Evolutionary conservation across 148 eudicot species (phyloP), one percentile per base, ranked within the genome.

Genomic region (Fagopyrum esculentum): DNA sequence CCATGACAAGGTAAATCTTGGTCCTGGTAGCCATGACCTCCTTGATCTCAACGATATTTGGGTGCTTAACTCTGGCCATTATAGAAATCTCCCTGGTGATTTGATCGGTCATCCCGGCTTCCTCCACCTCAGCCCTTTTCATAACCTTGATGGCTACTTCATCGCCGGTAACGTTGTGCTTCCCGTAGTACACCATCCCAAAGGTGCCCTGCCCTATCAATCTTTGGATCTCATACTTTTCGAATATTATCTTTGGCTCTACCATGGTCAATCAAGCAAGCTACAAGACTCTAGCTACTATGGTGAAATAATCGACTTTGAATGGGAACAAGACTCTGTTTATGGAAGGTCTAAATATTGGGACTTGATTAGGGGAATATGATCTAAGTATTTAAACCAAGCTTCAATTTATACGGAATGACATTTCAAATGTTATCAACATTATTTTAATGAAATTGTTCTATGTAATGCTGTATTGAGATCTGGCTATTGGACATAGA

Each of bases 1-100:
- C 81, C 81, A 79, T 79, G 35, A 79, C 81, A 4, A 74, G 48
- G 69, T 60, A 79, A 74, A 79, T 79, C 59, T 79, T 79, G 29
- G 81, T 26, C 51, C 54, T 79, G 10, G 77, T 74, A 2, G 81
- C 81, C 74, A 79, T 69, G 0, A 75, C 81, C 57, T 79, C 81
- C 16, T 49, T 69, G n/a, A 79, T 46, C 22, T 79, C 74, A n/a
- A 79, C 81, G 12, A 79, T 56, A 43, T 79, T 74, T 2, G 81
- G 74, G 52, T 79, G 81, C 12, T 72, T 71, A 26, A 79, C 77
- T 16, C 22, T 76, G 13, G 74, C 55, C 74, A 71, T 79, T 0
- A 71, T 78, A 19, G 77, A 69, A 66, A 79, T 79, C 77, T 79
- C 81, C 15, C 77, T 26, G 7, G 45, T 71, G 77, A 79, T 79